Percentiles rank a stretch among this genome's conserved stretches.
Conservation (phyloP, 1,139 yeast genomes). For the Scheffersomyces quercinus region DNA sequence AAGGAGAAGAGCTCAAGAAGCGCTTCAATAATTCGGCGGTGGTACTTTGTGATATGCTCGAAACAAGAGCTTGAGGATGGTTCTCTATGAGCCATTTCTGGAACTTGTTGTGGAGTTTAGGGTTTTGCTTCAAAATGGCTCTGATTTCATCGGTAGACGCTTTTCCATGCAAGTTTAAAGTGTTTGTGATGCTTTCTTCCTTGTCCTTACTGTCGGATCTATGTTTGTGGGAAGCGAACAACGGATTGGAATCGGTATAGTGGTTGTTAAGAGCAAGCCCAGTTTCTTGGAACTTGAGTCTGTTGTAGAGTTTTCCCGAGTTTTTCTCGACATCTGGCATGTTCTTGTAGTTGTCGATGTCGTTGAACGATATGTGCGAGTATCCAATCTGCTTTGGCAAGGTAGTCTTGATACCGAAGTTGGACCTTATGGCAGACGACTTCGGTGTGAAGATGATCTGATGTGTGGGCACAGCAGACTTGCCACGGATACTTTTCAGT, state of each 20-base stretch:
- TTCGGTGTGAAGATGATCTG: conserved; percentile 47
- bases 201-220: conserved; percentile 14
- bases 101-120: conserved; percentile 32
- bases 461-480: conserved; percentile 39
- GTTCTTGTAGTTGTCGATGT: conserved; percentile 42
- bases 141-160: conserved; percentile 29
- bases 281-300: conserved; percentile 45
- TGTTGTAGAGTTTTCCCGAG: conserved; percentile 39
- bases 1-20: conserved; percentile 23
- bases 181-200: conserved; percentile 29
- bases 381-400: conserved; percentile 46
- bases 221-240: conserved; percentile 9
- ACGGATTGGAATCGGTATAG: conserved; percentile 20
- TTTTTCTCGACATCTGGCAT: conserved; percentile 53
- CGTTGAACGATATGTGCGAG: conserved; percentile 45
- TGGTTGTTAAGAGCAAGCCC: conserved; percentile 39
- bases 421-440: conserved; percentile 43
- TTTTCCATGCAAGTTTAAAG: conserved; percentile 32
- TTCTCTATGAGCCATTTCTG: conserved; percentile 35
- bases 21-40: conserved; percentile 26
- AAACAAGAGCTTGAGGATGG: conserved; percentile 34
- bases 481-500: conserved; percentile 33
- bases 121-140: conserved; percentile 31
- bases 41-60: conserved; percentile 17
- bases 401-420: conserved; percentile 46